Conservation (phyloP, 1,139 yeast species). For the Pichia sp. region DNA sequence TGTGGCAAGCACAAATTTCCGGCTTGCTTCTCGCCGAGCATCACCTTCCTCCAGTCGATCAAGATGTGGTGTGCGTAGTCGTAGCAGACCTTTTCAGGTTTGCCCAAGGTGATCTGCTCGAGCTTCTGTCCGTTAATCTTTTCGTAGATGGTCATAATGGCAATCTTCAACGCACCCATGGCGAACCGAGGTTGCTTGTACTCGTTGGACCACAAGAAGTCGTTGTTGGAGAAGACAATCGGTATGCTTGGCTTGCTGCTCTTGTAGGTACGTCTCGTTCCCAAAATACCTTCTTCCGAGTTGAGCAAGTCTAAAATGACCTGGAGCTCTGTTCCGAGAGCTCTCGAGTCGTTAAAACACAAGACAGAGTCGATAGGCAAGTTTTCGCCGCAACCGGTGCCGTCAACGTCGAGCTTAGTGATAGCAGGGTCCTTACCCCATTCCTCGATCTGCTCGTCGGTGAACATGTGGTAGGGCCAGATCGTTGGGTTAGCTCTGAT, state of each 20-base stretch:
- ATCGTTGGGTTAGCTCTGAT: slow-evolving; percentile 54
- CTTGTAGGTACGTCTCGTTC: slow-evolving; percentile 47
- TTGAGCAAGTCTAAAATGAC: slow-evolving; percentile 68
- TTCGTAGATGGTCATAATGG: slow-evolving; percentile 60
- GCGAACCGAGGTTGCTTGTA: slow-evolving; percentile 80
- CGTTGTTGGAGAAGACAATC: slow-evolving; percentile 81
- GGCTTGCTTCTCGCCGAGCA: slow-evolving; percentile 28
- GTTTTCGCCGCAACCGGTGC: slow-evolving; percentile 25
- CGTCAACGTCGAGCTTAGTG: slow-evolving; percentile 30
- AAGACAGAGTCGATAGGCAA: slow-evolving; percentile 71
- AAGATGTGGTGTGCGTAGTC: slow-evolving; percentile 77
- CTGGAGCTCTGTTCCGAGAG: slow-evolving; percentile 83
- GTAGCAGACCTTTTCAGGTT: slow-evolving; percentile 77
- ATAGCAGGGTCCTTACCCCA: slow-evolving; percentile 37
- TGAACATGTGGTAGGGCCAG: slow-evolving; percentile 69
- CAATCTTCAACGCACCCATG: slow-evolving; percentile 80
- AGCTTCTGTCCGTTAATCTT: slow-evolving; percentile 48
- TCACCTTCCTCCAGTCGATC: slow-evolving; percentile 51
- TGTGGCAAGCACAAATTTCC: slow-evolving; percentile 37
- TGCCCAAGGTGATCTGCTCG: slow-evolving; percentile 67
- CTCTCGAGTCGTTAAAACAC: slow-evolving; percentile 89
- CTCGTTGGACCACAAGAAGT: slow-evolving; percentile 87
- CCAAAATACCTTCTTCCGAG: slow-evolving; percentile 60
- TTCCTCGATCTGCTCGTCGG: slow-evolving; percentile 39
- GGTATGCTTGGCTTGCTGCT: slow-evolving; percentile 60